phyloP scores from a whole-genome alignment of 2,329 filamentous ascomycete species.

The Fusarium subtropicale region DNA sequence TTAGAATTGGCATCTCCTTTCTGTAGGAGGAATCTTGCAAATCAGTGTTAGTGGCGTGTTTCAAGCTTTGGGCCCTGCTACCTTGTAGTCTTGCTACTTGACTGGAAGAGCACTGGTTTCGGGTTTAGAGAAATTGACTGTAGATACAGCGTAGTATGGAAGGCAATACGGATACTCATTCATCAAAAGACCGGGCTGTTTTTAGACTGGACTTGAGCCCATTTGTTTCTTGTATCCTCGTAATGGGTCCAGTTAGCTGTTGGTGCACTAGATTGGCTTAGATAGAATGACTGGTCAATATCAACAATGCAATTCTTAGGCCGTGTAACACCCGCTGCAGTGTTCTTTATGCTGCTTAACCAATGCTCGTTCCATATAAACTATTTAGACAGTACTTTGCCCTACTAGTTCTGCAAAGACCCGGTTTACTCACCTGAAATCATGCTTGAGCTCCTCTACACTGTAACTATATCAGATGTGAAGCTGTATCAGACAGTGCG shows the following conservation, averaged over 20 bases:
- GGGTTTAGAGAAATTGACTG: neutral
- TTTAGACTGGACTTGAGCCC: neutral
- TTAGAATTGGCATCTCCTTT: constrained; percentile 38
- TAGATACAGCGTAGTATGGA: neutral
- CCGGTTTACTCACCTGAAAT: constrained; percentile 4
- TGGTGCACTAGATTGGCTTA: neutral
- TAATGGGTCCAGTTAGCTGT: neutral
- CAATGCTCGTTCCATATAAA: neutral
- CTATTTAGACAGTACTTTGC: neutral
- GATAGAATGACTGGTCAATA: neutral
- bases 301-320: constrained; percentile 1
- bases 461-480: constrained; percentile 1
- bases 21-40: constrained; percentile 18
- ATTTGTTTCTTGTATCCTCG: neutral
- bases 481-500: constrained; percentile 30
- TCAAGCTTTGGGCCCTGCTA: constrained; percentile 18
- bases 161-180: neutral
- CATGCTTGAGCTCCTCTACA: neutral
- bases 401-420: neutral
- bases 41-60: constrained; percentile 17
- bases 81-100: neutral
- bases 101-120: neutral
- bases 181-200: neutral
- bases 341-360: constrained; percentile 2
- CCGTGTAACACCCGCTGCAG: neutral